phyloP scores from a whole-genome alignment of 768 basidiomycete genomes.

The Tulasnella calospora region DNA sequence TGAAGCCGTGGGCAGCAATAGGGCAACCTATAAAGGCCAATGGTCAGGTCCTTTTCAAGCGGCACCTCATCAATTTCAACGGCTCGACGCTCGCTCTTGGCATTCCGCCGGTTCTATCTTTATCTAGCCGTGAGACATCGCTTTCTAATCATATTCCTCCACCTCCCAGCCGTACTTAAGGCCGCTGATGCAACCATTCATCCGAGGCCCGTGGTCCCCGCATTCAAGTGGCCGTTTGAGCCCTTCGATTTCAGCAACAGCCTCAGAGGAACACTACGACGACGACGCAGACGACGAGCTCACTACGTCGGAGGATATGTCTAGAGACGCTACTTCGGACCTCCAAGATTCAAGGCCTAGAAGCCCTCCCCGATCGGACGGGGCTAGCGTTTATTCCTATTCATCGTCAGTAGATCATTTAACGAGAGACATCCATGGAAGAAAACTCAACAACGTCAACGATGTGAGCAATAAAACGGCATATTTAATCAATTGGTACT shows the following conservation, averaged over 20 bases:
- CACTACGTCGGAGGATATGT: not conserved
- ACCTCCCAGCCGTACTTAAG: not conserved
- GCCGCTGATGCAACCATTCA: not conserved
- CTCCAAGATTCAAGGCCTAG: too few species aligned
- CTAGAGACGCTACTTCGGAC: not conserved
- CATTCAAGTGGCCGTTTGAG: too few species aligned
- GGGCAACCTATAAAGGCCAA: not conserved
- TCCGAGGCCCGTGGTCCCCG: not conserved
- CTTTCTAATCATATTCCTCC: not conserved
- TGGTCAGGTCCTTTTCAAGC: not conserved
- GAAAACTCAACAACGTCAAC: constrained; percentile 17
- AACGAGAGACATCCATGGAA: constrained; percentile 21
- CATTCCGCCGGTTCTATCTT: not conserved
- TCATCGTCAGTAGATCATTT: constrained; percentile 7
- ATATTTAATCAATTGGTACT: not conserved
- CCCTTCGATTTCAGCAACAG: not conserved
- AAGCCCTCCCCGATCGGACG: not conserved
- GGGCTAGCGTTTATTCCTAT: constrained; percentile 24
- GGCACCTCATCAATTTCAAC: not conserved
- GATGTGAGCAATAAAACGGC: not conserved
- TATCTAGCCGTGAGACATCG: not conserved
- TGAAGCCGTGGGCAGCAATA: not conserved
- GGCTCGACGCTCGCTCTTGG: not conserved
- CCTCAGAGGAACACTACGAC: not conserved
- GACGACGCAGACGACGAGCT: not conserved